These are phyloP conservation scores for Panus rudis DNA, from an alignment of 768 basidiomycete genomes.

Conservation along the genomic window DNA sequence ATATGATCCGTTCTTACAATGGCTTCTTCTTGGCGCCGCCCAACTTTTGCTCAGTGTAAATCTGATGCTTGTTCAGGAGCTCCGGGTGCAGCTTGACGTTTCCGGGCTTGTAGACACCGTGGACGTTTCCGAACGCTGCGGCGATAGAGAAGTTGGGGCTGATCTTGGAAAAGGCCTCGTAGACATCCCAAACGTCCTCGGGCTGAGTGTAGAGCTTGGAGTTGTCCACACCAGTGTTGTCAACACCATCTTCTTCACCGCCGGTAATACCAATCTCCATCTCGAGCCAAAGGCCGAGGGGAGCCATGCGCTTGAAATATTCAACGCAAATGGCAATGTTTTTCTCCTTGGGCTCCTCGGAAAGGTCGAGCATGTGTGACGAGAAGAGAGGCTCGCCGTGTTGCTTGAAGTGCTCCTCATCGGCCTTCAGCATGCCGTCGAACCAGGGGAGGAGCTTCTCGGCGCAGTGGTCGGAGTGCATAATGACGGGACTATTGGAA, in stretches of 20 bases:
- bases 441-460: constrained; percentile 98
- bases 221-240: constrained; percentile 96
- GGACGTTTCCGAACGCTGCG: constrained; percentile 97
- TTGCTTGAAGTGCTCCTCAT: constrained; percentile 87
- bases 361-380: constrained; percentile 98
- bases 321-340: constrained; percentile 91
- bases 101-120: constrained; percentile 99
- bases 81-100: constrained; percentile 93
- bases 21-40: constrained; percentile 63
- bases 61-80: constrained; percentile 88
- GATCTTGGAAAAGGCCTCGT: constrained; percentile 76
- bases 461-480: constrained; percentile 99
- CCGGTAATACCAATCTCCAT: constrained; percentile 99
- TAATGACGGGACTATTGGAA: constrained; percentile 72
- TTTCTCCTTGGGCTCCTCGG: constrained; percentile 85
- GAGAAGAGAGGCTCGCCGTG: constrained; percentile 87
- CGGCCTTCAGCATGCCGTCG: constrained; percentile 97
- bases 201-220: constrained; percentile 94
- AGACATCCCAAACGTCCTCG: constrained; percentile 89
- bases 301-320: constrained; percentile 94
- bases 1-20: constrained; percentile 61
- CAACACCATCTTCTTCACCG: constrained; percentile 98
- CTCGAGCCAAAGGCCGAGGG: constrained; percentile 92
- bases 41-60: constrained; percentile 61
- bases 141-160: constrained; percentile 95